These are phyloP conservation scores for Seiridium cupressi DNA, from an alignment of 2,329 filamentous ascomycete species.

Conservation along the genomic window DNA sequence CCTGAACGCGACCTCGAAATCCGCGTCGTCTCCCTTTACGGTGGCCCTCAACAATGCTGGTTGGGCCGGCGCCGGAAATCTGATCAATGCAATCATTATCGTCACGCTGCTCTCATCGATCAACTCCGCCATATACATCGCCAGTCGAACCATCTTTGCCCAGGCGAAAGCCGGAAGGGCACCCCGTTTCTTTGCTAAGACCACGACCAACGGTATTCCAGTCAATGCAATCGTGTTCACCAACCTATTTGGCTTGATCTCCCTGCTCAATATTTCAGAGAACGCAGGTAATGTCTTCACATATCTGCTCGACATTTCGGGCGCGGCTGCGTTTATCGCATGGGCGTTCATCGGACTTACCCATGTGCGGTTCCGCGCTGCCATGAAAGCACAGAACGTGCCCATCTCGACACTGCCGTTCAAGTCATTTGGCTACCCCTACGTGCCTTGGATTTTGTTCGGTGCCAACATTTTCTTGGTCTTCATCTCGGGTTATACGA, in stretches of 20 bases:
- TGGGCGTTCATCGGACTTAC: conserved; percentile 29
- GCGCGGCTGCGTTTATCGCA: conserved; percentile 24
- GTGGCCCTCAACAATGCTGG: conserved; percentile 26
- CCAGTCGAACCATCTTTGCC: conserved; percentile 21
- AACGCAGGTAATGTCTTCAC: conserved; percentile 26
- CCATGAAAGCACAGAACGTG: conserved; percentile 21
- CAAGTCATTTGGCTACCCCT: conserved; percentile 19
- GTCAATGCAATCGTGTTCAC: conserved; percentile 25
- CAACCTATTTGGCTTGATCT: conserved; percentile 24
- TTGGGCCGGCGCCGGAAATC: conserved; percentile 22
- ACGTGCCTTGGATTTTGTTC: conserved; percentile 23
- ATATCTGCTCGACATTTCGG: conserved; percentile 25
- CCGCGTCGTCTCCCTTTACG: conserved; percentile 26
- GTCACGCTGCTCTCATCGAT: conserved; percentile 31
- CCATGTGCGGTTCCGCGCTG: conserved; percentile 23
- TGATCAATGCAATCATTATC: conserved; percentile 33
- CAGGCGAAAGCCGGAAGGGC: conserved; percentile 24
- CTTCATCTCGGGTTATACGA: conserved; percentile 25
- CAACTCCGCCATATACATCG: conserved; percentile 23
- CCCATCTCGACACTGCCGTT: conserved; percentile 19
- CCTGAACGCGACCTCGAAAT: conserved; percentile 26
- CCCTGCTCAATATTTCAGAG: conserved; percentile 27
- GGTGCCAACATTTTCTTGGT: conserved; percentile 23
- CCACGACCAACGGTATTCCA: conserved; percentile 24
- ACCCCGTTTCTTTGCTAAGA: conserved; percentile 23